Evolutionary conservation across 2,329 filamentous ascomycete genomes (phyloP), one percentile per base, ranked within the genome.

Genomic region (Fusarium sp.): DNA sequence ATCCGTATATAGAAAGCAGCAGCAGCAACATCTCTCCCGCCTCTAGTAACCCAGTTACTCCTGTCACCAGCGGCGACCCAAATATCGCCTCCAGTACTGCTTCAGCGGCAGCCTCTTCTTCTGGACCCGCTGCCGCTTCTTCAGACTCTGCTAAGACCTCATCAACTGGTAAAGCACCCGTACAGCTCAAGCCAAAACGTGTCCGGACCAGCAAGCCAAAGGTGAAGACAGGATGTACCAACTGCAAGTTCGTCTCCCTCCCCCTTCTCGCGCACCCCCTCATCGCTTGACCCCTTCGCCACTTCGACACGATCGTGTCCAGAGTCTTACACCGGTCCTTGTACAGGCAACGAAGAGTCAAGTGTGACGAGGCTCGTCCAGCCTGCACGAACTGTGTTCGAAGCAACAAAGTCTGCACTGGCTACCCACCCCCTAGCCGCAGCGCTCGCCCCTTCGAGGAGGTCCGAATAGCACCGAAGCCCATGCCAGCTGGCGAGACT

Each of bases 191-290:
- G 47, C 56, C 79, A 38, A 88, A 85, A 78, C 85, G 88, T 62
- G 83, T 83, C 16, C 84, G 89, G 64, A 87, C 84, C 31, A 91
- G 89, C 79, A 88, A 85, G 73, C 88, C 89, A 16, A 92, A 92
- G 79, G 90, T 91, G 73, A 92, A 91, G 83, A 92, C 90, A 1
- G 91, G 91, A 45, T 92, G 91, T 81, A 86, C 85, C 76, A 91
- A 90, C 80, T 93, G 91, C 91, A 92, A 92, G 91, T 92, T 85
- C 80, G 90, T 86, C 64, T 38, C 57, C 38, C 65, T 29, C 60
- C 45, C 31, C 33, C 52, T 22, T 22, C 31, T 22, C 31, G 27
- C 31, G 2, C n/a, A 29, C 52, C 31, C 38, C 33, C 33, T 69
- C 54, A 20, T 31, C 56, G 29, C 31, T 58, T 47, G n/a, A 63